Evolutionary conservation across 2,329 filamentous ascomycete species (phyloP).

Genomic region (Waltergamsia citrina): DNA sequence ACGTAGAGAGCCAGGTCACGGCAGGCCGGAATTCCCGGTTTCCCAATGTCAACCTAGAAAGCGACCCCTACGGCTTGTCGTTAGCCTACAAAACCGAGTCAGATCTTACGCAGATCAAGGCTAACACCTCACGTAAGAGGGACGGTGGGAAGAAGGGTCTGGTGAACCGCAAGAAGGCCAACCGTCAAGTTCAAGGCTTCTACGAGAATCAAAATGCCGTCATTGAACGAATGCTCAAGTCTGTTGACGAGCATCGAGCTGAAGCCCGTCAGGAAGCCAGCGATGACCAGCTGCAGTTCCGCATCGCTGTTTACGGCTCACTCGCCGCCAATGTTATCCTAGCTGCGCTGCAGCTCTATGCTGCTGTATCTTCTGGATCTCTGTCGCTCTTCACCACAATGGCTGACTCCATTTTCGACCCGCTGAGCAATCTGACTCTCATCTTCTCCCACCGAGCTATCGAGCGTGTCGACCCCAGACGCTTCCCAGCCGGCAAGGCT

Average conservation of each 20-base stretch:
- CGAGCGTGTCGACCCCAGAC: constrained; percentile 71
- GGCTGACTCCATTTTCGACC: constrained; percentile 93
- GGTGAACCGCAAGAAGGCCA: constrained; percentile 24
- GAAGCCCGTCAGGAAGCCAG: constrained; percentile 72
- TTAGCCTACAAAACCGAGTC: constrained; percentile 66
- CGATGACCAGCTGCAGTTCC: constrained; percentile 70
- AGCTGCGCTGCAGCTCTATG: constrained; percentile 77
- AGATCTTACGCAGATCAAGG: constrained; percentile 69
- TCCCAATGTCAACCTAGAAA: constrained; percentile 51
- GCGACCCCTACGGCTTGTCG: constrained; percentile 75
- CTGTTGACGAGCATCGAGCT: constrained; percentile 81
- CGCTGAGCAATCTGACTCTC: constrained; percentile 77
- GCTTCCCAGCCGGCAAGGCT: constrained; percentile 87
- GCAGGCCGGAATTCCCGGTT: constrained; percentile 28
- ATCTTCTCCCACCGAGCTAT: constrained; percentile 84
- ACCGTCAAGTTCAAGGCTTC: constrained; percentile 60
- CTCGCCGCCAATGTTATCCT: constrained; percentile 76
- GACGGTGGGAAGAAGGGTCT: constrained; percentile 23
- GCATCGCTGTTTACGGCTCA: constrained; percentile 55
- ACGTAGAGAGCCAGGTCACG: constrained; percentile 39
- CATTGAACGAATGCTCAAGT: constrained; percentile 84
- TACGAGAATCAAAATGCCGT: constrained; percentile 89
- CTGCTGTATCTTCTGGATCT: constrained; percentile 77
- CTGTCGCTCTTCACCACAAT: constrained; percentile 95
- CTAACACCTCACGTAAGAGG: constrained; percentile 73